phyloP scores from a whole-genome alignment of 2,329 filamentous ascomycete species.

The Myriangium duriaei region DNA sequence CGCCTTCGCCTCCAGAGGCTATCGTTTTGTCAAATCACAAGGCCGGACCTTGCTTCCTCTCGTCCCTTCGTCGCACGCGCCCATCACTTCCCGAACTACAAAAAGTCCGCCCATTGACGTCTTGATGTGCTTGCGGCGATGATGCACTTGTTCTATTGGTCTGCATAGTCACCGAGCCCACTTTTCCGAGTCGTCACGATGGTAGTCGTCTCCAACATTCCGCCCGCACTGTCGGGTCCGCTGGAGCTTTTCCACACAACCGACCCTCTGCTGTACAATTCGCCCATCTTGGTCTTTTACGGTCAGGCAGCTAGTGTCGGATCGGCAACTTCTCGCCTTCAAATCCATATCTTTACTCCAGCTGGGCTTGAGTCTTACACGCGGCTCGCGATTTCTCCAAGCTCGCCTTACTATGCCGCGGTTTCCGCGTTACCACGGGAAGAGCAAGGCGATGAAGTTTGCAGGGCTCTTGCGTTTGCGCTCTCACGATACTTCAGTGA shows the following conservation, averaged over 20 bases:
- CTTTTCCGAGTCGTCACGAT: constrained; percentile 52
- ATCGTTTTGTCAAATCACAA: too few species aligned
- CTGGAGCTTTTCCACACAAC: constrained; percentile 80
- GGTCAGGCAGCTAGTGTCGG: constrained; percentile 65
- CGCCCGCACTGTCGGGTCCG: constrained; percentile 64
- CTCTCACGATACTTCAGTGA: constrained; percentile 91
- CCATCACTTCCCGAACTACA: too few species aligned
- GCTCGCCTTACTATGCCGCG: constrained; percentile 78
- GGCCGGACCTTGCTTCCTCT: background rate
- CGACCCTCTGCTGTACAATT: constrained; percentile 69
- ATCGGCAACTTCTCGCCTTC: constrained; percentile 84
- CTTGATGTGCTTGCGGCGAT: too few species aligned
- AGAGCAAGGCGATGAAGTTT: constrained; percentile 89
- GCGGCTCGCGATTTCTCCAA: constrained; percentile 84
- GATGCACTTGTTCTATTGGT: too few species aligned
- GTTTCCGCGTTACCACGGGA: constrained; percentile 84
- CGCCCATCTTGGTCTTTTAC: constrained; percentile 81
- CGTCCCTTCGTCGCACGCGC: background rate
- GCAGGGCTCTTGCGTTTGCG: constrained; percentile 80
- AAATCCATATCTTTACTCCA: constrained; percentile 81
- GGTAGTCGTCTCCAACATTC: constrained; percentile 69
- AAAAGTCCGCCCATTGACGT: too few species aligned
- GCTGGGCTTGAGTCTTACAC: constrained; percentile 83
- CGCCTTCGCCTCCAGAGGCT: too few species aligned
- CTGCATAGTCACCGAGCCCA: too few species aligned